phyloP scores from a whole-genome alignment of 169 alveolate species.

The Cryptosporidium andersoni region DNA sequence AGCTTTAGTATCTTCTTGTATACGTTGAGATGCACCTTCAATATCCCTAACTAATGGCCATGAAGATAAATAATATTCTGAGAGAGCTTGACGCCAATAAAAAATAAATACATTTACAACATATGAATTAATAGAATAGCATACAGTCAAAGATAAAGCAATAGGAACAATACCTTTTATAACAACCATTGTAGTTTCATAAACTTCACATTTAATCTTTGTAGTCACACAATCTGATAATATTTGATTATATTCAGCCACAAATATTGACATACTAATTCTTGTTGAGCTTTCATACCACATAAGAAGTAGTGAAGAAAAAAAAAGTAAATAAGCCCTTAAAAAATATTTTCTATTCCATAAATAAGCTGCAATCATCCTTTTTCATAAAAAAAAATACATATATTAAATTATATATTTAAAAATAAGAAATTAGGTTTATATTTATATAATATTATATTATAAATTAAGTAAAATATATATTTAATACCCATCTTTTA shows the following conservation, averaged over 20 bases:
- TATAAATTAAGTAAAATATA: background rate
- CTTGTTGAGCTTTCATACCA: constrained; percentile 53
- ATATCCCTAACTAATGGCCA: constrained; percentile 21
- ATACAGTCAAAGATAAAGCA: constrained; percentile 5
- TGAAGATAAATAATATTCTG: constrained; percentile 37
- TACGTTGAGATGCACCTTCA: constrained; percentile 69
- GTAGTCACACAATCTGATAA: constrained; percentile 51
- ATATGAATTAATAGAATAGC: constrained; percentile 23
- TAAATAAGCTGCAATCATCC: constrained; percentile 48
- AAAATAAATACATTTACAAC: constrained; percentile 54
- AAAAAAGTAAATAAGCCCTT: constrained; percentile 23
- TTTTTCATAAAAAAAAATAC: background rate
- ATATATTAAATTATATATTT: background rate
- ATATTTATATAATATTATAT: background rate
- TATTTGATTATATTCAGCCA: constrained; percentile 36
- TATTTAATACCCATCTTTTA: background rate
- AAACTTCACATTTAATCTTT: constrained; percentile 1
- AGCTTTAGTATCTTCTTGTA: constrained; percentile 54
- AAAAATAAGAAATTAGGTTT: background rate
- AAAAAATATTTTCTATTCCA: constrained; percentile 32
- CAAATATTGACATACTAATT: constrained; percentile 41
- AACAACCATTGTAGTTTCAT: constrained; percentile 20
- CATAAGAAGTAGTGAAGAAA: constrained; percentile 4
- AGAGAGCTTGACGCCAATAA: constrained; percentile 66
- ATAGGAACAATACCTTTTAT: constrained; percentile 1